These are phyloP conservation scores for Arctium lappa DNA, from an alignment of 129 eudicot genomes.

Conservation along the genomic window DNA sequence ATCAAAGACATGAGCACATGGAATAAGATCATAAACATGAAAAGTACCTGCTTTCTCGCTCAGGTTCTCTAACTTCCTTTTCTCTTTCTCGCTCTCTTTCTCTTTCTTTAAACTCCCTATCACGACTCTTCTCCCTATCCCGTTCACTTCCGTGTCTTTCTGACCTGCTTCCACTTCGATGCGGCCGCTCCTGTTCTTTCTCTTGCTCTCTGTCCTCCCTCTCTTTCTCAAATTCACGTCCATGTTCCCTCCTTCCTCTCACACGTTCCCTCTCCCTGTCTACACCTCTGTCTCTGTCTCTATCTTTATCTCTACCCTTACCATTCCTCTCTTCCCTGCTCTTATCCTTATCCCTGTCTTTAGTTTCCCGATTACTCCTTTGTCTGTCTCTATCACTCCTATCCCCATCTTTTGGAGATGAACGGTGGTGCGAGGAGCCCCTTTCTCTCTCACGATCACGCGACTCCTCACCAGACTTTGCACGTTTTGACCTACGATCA, in stretches of 20 bases:
- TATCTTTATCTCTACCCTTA: slow-evolving; percentile 39
- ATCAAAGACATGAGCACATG: not conserved
- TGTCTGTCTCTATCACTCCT: slow-evolving; percentile 58
- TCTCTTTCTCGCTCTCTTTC: slow-evolving; percentile 43
- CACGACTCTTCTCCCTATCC: slow-evolving; percentile 46
- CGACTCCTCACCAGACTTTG: slow-evolving; percentile 56
- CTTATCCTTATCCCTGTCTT: slow-evolving; percentile 42
- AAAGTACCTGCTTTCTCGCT: slow-evolving; percentile 61
- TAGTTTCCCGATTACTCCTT: slow-evolving; percentile 60
- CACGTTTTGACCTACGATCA: slow-evolving; percentile 52
- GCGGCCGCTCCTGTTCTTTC: slow-evolving; percentile 39
- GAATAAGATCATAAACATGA: slow-evolving; percentile 12
- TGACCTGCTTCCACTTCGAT: slow-evolving; percentile 48
- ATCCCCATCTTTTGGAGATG: slow-evolving; percentile 64
- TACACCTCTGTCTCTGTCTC: slow-evolving; percentile 31
- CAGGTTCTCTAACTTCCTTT: slow-evolving; percentile 49
- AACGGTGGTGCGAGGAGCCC: slow-evolving; percentile 51
- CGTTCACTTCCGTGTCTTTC: slow-evolving; percentile 55
- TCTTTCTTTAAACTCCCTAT: slow-evolving; percentile 43
- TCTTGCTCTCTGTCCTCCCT: slow-evolving; percentile 35
- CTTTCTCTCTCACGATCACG: slow-evolving; percentile 66
- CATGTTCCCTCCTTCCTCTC: slow-evolving; percentile 47
- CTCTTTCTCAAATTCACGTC: slow-evolving; percentile 42
- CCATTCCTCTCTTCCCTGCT: slow-evolving; percentile 49
- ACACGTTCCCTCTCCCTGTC: slow-evolving; percentile 42